These are phyloP conservation scores for Botryotinia narcissicola DNA, from an alignment of 2,329 filamentous ascomycete genomes.

Conservation along the genomic window DNA sequence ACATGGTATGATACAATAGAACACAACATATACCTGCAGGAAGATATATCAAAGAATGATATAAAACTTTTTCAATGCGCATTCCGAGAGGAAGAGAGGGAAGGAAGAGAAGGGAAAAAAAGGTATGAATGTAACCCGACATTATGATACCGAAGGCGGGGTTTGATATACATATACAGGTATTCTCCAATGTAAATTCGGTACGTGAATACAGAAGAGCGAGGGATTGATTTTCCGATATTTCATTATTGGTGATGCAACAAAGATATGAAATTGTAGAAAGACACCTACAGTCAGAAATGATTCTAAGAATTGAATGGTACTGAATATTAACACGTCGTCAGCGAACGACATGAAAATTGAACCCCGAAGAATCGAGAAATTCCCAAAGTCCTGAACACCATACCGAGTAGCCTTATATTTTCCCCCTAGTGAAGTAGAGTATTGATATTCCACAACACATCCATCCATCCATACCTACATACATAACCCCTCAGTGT, in stretches of 20 bases:
- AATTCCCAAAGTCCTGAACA: not conserved
- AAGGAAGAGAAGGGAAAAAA: not conserved
- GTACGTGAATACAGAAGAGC: no score
- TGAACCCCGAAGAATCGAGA: not conserved
- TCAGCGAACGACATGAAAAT: not conserved
- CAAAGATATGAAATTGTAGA: not conserved
- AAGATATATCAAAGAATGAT: not conserved
- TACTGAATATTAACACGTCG: not conserved
- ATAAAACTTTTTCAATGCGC: not conserved
- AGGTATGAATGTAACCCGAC: not conserved
- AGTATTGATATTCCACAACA: not conserved
- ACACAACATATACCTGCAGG: not conserved
- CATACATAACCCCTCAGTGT: not conserved
- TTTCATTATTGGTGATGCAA: not conserved
- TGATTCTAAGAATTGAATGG: not conserved
- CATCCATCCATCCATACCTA: not conserved
- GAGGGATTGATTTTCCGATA: fast-evolving
- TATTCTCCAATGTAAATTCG: not conserved
- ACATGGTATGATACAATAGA: no score
- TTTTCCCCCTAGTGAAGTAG: not conserved
- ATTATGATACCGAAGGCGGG: not conserved
- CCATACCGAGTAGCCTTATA: not conserved
- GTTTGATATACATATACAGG: not conserved
- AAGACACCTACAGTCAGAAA: not conserved
- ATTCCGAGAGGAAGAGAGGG: not conserved